phyloP scores from a whole-genome alignment of 2,329 filamentous ascomycete species.

The Beauveria australis region DNA sequence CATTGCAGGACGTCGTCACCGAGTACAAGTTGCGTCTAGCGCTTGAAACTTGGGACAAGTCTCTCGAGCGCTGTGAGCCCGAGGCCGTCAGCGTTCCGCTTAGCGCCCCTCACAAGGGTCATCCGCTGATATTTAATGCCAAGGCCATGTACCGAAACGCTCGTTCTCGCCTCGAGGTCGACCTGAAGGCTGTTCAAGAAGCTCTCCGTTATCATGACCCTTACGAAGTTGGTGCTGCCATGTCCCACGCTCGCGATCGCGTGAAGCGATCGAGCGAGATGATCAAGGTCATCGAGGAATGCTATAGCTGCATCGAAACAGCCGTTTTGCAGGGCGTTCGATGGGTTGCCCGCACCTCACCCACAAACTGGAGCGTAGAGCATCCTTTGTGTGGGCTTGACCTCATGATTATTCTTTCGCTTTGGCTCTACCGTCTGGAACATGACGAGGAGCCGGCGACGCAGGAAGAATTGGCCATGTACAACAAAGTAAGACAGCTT shows the following conservation, averaged over 20 bases:
- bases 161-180: slow-evolving; percentile 83
- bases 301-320: slow-evolving; percentile 95
- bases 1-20: slow-evolving; percentile 91
- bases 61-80: slow-evolving; percentile 84
- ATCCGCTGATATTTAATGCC: slow-evolving; percentile 95
- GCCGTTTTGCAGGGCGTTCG: slow-evolving; percentile 89
- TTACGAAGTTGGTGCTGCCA: slow-evolving; percentile 92
- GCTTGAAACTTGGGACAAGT: slow-evolving; percentile 98
- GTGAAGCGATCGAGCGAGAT: slow-evolving; percentile 94
- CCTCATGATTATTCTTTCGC: slow-evolving; percentile 91
- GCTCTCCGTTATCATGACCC: slow-evolving; percentile 94
- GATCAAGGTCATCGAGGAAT: slow-evolving; percentile 97
- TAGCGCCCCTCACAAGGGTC: slow-evolving; percentile 89
- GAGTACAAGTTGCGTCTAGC: slow-evolving; percentile 96
- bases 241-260: slow-evolving; percentile 88
- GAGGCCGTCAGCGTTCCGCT: slow-evolving; percentile 83
- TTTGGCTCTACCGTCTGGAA: slow-evolving; percentile 99
- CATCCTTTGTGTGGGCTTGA: slow-evolving; percentile 95
- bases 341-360: slow-evolving; percentile 95
- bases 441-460: slow-evolving; percentile 90
- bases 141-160: slow-evolving; percentile 96
- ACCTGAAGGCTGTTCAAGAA: slow-evolving; percentile 92
- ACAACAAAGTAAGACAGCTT: slow-evolving; percentile 82
- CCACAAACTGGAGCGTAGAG: slow-evolving; percentile 98
- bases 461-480: slow-evolving; percentile 79